Conservation (phyloP, 2,329 filamentous ascomycete species). For the Leptoxyphium fumago region DNA sequence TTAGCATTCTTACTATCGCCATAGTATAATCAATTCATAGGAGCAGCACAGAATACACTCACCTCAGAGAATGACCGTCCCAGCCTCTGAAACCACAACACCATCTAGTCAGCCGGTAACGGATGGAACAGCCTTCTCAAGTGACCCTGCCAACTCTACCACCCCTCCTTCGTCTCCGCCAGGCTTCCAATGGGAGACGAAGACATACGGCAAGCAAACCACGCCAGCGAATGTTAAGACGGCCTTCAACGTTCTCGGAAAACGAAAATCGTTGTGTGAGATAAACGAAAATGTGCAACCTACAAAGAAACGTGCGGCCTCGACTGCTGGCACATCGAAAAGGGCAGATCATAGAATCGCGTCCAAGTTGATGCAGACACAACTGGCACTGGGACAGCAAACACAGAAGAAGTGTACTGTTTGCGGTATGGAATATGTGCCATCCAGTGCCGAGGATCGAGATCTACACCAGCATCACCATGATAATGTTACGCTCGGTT, state of each 20-base stretch:
- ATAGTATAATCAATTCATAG: background rate
- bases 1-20: background rate
- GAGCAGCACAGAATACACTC: background rate
- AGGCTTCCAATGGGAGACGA: constrained; percentile 23
- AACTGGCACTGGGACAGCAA: constrained; percentile 43
- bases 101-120: constrained; percentile 11
- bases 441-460: constrained; percentile 46
- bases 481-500: constrained; percentile 44
- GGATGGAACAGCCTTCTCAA: constrained; percentile 12
- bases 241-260: constrained; percentile 19
- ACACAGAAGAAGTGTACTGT: constrained; percentile 41
- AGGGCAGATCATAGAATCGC: constrained; percentile 16
- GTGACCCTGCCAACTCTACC: constrained; percentile 16
- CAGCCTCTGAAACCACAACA: background rate
- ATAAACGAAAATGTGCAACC: constrained; percentile 20
- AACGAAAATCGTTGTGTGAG: constrained; percentile 13
- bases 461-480: constrained; percentile 50
- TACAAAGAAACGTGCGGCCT: constrained; percentile 15
- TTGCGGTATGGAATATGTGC: constrained; percentile 54
- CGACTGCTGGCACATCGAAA: constrained; percentile 7
- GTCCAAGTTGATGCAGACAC: constrained; percentile 39
- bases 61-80: background rate
- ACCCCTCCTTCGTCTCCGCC: constrained; percentile 40
- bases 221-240: constrained; percentile 9
- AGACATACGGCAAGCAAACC: constrained; percentile 8